Conservation (phyloP, 768 basidiomycete species). For the Tylopilus subfusipes region DNA sequence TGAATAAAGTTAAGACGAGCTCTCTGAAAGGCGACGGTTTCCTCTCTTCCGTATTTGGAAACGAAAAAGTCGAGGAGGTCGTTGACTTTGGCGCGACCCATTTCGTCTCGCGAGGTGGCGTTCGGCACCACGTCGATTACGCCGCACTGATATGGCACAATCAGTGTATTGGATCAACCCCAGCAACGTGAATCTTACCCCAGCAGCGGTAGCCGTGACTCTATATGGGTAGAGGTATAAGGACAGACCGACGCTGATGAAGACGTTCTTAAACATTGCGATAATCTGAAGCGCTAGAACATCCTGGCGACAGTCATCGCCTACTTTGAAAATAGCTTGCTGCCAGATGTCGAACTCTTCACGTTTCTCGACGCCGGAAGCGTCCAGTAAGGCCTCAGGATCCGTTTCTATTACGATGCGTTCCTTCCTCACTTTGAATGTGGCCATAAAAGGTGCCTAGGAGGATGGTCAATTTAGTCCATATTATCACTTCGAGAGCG, state of each 20-base stretch:
- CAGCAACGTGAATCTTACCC: slow-evolving; percentile 51
- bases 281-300: slow-evolving; percentile 96
- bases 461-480: slow-evolving; percentile 1
- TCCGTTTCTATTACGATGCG: slow-evolving; percentile 61
- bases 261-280: slow-evolving; percentile 99
- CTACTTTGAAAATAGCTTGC: slow-evolving; percentile 99
- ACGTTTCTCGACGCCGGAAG: slow-evolving; percentile 52
- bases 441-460: slow-evolving; percentile 99
- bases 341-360: slow-evolving; percentile 90
- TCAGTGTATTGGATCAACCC: background rate
- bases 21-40: slow-evolving; percentile 85
- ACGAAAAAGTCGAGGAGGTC: slow-evolving; percentile 93
- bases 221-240: slow-evolving; percentile 94
- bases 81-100: slow-evolving; percentile 98
- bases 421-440: slow-evolving; percentile 96
- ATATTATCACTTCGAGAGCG: background rate
- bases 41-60: slow-evolving; percentile 87
- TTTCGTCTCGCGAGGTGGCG: slow-evolving; percentile 96
- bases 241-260: slow-evolving; percentile 80
- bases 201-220: slow-evolving; percentile 94
- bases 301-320: slow-evolving; percentile 98
- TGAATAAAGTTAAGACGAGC: slow-evolving; percentile 96
- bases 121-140: slow-evolving; percentile 99
- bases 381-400: slow-evolving; percentile 70
- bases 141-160: slow-evolving; percentile 69